Base-by-base conservation (phyloP, 176 grass and related monocot species). In the Cenchrus purpureus region DNA sequence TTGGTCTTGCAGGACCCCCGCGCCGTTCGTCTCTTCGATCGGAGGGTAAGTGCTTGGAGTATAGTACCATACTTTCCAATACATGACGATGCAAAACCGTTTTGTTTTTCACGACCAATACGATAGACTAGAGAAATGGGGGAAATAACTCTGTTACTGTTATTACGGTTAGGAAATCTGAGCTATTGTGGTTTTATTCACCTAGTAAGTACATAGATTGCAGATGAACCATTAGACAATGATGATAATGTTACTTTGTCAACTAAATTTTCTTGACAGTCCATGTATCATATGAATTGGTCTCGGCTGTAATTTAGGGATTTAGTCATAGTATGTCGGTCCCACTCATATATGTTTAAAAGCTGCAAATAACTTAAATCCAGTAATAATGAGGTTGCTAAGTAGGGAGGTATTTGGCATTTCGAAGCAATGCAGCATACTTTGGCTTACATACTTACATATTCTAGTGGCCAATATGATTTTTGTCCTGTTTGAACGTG, bases 1-100 rank as follows among this genome's bases (percentile, higher is more conserved):
- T 60, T 73, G 44, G 50, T 53, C 40, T 82, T 69, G 52, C 45
- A 98, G 93, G 93, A 98, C 86, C 11, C 81, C 40, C 85, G 96
- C 82, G 93, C 93, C 50, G 49, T 98, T 73, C 93, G 91, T 74
- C 71, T 95, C 52, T 98, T 98, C 56, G 91, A 98, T 69, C 91
- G 96, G 71, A 90, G 90, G 91, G 96, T 95, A 82, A 92, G 85
- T 77, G 68, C 44, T 44, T 82, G 4, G 43, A 52, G 16, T 52
- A 72, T 49, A 37, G 45, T 51, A 17, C 52, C 48, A 8, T 40
- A 19, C 8, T 76, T 86, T 73, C 17, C 45, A 29, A 32, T 80
- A 63, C 45, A 74, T 89, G 78, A 68, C 10, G 77, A 73, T 81
- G 63, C 66, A 66, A 25, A 7, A 12, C 44, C 29, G 37, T 40